Evolutionary conservation across 495 filamentous ascomycete species (phyloP).

Genomic region (Penicillium verhagenii): DNA sequence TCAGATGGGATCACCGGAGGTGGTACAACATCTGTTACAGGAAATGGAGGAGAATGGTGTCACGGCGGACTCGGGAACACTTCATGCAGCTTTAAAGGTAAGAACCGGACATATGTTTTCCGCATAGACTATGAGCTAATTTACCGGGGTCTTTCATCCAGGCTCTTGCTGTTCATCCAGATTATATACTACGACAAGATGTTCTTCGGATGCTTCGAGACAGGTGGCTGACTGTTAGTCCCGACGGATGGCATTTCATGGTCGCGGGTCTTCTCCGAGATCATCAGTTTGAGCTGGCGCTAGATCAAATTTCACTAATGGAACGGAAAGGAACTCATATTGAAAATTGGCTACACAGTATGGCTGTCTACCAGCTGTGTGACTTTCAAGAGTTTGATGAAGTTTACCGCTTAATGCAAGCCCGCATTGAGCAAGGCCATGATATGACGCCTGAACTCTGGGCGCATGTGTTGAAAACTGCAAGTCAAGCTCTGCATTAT

Average conservation of each 20-base stretch:
- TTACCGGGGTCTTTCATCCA: slow-evolving; percentile 24
- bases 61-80: slow-evolving; percentile 59
- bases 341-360: slow-evolving; percentile 71
- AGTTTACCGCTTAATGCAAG: slow-evolving; percentile 62
- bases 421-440: slow-evolving; percentile 47
- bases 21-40: slow-evolving; percentile 57
- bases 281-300: slow-evolving; percentile 74
- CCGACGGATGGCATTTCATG: slow-evolving; percentile 64
- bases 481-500: slow-evolving; percentile 52
- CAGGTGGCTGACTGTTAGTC: slow-evolving; percentile 65
- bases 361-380: slow-evolving; percentile 68
- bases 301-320: slow-evolving; percentile 71
- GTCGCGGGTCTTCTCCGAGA: slow-evolving; percentile 75
- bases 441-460: slow-evolving; percentile 54
- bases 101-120: slow-evolving; percentile 9
- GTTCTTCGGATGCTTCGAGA: slow-evolving; percentile 64
- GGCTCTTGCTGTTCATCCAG: slow-evolving; percentile 79
- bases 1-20: slow-evolving; percentile 59
- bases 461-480: slow-evolving; percentile 69
- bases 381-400: slow-evolving; percentile 72
- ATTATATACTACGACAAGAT: slow-evolving; percentile 70
- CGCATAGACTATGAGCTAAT: neutral
- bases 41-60: slow-evolving; percentile 68
- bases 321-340: slow-evolving; percentile 53
- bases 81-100: slow-evolving; percentile 72